These are phyloP conservation scores for Diaporthe caulivora DNA, from an alignment of 2,329 filamentous ascomycete species.

Conservation along the genomic window DNA sequence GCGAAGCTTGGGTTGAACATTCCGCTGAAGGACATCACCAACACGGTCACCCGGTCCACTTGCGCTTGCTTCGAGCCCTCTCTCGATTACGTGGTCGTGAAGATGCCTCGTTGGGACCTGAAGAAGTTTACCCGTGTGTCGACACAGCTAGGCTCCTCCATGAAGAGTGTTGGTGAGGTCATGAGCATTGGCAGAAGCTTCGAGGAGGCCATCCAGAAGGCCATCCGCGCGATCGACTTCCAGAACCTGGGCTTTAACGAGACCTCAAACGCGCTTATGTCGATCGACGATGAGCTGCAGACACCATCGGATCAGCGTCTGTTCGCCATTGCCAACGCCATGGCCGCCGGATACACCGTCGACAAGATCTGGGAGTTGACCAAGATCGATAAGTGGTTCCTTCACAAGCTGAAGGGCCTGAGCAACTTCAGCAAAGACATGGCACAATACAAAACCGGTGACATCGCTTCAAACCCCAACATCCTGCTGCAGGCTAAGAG, in stretches of 20 bases:
- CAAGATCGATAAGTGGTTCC: conserved; percentile 99
- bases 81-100: conserved; percentile 97
- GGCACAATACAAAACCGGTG: conserved; percentile 72
- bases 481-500: conserved; percentile 89
- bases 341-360: conserved; percentile 92
- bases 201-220: conserved; percentile 98
- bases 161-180: conserved; percentile 99
- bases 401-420: conserved; percentile 89
- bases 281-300: conserved; percentile 94
- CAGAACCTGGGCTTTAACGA: conserved; percentile 96
- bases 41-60: conserved; percentile 94
- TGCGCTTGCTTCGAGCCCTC: conserved; percentile 99
- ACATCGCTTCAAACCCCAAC: conserved; percentile 72
- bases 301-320: conserved; percentile 97
- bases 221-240: conserved; percentile 94
- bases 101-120: conserved; percentile 98
- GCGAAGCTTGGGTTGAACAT: conserved; percentile 96
- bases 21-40: conserved; percentile 94
- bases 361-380: conserved; percentile 99
- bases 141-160: conserved; percentile 94
- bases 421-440: conserved; percentile 90
- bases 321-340: conserved; percentile 97
- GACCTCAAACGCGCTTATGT: conserved; percentile 86
- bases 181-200: conserved; percentile 98
- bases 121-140: conserved; percentile 99